Conservation (phyloP, 2,329 filamentous ascomycete species). For the Coleophoma crateriformis region DNA sequence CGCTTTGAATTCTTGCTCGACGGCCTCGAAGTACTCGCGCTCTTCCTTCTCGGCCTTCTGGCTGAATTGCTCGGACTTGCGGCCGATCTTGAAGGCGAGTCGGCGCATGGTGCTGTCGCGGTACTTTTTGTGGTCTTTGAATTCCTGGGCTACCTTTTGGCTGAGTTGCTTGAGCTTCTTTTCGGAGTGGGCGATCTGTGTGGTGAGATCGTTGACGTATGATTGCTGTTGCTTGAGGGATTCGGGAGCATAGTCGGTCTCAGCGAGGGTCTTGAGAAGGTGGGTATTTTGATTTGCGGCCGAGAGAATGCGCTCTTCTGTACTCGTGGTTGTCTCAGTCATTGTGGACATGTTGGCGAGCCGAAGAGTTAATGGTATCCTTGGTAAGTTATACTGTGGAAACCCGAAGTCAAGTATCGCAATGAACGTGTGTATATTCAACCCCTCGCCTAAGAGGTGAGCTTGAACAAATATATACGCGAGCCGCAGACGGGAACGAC, state of each 20-base stretch:
- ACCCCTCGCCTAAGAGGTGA: no score
- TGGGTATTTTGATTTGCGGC: constrained; percentile 34
- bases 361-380: neutral
- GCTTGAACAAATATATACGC: no score
- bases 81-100: constrained; percentile 44
- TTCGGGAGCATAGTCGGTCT: constrained; percentile 43
- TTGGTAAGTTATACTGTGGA: no score
- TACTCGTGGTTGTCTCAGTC: neutral
- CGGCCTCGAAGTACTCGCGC: constrained; percentile 46
- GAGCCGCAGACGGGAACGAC: no score
- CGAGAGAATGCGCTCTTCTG: constrained; percentile 29
- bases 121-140: constrained; percentile 46
- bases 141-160: constrained; percentile 36
- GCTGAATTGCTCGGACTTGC: constrained; percentile 42
- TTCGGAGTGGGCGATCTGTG: constrained; percentile 30
- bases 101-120: constrained; percentile 46
- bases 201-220: constrained; percentile 40
- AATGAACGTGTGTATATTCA: no score
- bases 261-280: constrained; percentile 38
- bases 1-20: constrained; percentile 41
- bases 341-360: neutral
- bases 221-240: constrained; percentile 38
- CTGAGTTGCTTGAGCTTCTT: constrained; percentile 34
- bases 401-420: no score
- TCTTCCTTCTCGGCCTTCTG: constrained; percentile 48